Evolutionary conservation across 2,329 filamentous ascomycete genomes (phyloP), one percentile per base, ranked within the genome.

Genomic region (Hymenoscyphus infarciens): DNA sequence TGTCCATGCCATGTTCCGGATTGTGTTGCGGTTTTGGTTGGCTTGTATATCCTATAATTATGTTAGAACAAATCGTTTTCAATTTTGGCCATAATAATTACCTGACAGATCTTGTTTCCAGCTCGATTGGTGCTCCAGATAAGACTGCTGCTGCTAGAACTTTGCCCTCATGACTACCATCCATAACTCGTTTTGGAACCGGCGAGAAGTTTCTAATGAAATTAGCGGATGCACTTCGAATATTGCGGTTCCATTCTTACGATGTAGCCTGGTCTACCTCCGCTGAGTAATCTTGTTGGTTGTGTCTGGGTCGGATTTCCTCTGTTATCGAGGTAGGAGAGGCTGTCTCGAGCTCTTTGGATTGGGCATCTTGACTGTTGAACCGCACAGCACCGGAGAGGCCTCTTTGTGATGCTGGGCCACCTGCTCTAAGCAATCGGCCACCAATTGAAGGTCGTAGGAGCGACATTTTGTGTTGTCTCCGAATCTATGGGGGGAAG

Each of bases 91-190:
- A n/a, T 57, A 35, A 33, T 19, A 10, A 83, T 66, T 87, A 97
- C 93, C 94, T 89, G 72, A 98, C 96, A 70, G 90, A 94, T 71
- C 95, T 87, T 67, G 91, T 93, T 80, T 99, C 93, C 19, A 99
- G 85, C 75, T 99, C 96, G 62, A 93, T 85, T 33, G 95, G 96
- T 56, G 95, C 95, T 58, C 94, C 95, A 3, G 95, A 98, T 35
- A 97, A 82, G 31, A 95, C 85, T 64, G 92, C 92, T 29, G 94
- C 95, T 59, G 93, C 86, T 52, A 95, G 83, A 63, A 86, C 80
- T 3, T 89, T 85, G 45, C 82, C 85, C 53, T 89, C 86, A 79
- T 98, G 94, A 74, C 89, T 96, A 72, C 93, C 95, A 74, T 97
- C 89, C 84, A 97, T 92, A 64, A 97, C 84, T 68, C 87, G 84